A percentile compares a stretch with the other conserved stretches of the same genome.
phyloP scores from a whole-genome alignment of 2,329 filamentous ascomycete species.

The Fusarium bulbicola region DNA sequence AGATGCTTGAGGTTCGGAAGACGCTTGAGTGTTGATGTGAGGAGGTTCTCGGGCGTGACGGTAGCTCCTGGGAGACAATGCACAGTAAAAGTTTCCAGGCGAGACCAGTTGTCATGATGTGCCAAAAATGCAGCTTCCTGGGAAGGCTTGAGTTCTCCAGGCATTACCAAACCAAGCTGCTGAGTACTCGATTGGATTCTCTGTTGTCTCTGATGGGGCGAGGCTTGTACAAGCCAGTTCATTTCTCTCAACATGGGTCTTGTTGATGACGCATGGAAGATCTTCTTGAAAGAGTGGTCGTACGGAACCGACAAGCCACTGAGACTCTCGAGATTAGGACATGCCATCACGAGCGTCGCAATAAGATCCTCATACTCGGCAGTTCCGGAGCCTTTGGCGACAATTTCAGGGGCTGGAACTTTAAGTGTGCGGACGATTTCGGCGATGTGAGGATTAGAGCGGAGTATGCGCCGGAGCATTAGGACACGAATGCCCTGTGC shows the following conservation, averaged over 20 bases:
- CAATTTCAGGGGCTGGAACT: slow-evolving; percentile 57
- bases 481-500: slow-evolving; percentile 62
- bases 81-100: slow-evolving; percentile 65
- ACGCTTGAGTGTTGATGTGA: slow-evolving; percentile 59
- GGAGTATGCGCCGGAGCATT: slow-evolving; percentile 66
- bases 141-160: slow-evolving; percentile 40
- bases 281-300: slow-evolving; percentile 63
- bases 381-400: slow-evolving; percentile 46
- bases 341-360: slow-evolving; percentile 70
- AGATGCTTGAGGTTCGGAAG: slow-evolving; percentile 66
- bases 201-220: slow-evolving; percentile 44
- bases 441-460: slow-evolving; percentile 62
- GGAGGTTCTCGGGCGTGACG: slow-evolving; percentile 61
- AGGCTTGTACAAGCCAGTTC: slow-evolving; percentile 64
- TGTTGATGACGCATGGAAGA: slow-evolving; percentile 68
- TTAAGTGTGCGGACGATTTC: slow-evolving; percentile 66
- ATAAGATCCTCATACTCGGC: slow-evolving; percentile 66
- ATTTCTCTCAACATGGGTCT: slow-evolving; percentile 64
- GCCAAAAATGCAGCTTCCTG: slow-evolving; percentile 58
- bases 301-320: slow-evolving; percentile 64
- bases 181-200: slow-evolving; percentile 43
- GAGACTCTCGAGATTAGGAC: slow-evolving; percentile 70
- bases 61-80: slow-evolving; percentile 67
- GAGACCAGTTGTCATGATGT: slow-evolving; percentile 63
- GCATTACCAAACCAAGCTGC: slow-evolving; percentile 44